Evolutionary conservation across 2,329 filamentous ascomycete genomes (phyloP), one percentile per base, ranked within the genome.

Genomic region (Exophiala sp.): DNA sequence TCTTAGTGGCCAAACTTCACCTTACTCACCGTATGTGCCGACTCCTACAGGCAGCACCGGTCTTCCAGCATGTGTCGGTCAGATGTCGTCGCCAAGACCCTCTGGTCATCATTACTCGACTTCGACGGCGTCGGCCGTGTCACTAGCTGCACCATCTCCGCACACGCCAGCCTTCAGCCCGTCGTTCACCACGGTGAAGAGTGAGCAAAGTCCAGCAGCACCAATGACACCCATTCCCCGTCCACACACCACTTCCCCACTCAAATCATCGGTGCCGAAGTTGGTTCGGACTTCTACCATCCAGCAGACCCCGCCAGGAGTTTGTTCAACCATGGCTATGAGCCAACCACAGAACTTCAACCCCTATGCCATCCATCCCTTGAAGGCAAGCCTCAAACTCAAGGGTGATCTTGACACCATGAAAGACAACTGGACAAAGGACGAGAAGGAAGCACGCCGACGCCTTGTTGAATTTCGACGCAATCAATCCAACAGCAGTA

Each of bases 381-480:
- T 62, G 14, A 96, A 96, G 74, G 94, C 91, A 0, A 77, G 87
- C 14, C 76, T 97, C 29, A 90, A 94, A 66, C 87, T 97, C 55
- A 82, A 87, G 50, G 91, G 91, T 16, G 89, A 96, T 65, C 79
- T 99, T 44, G 85, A 91, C 47, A 75, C 78, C 6, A 96, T 97
- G 92, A 84, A 85, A 0, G 81, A 87, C 58, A 81, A 85, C 58
- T 99, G 94, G 94, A 86, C 83, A 1, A 73, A 79, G 24, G 90
- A 95, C 59, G 94, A 99, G 70, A 85, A 84, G 73, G 81, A 86
- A 35, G 84, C 84, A 49, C 87, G 88, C 65, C 81, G 94, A 43
- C 83, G 94, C 34, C 85, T 99, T 35, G 91, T 99, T 14, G 83
- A 91, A 64, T 99, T 99, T 75, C 86, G 81, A 64, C 86, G 94